phyloP scores from a whole-genome alignment of 148 eudicot species.

The Cornus kousa region DNA sequence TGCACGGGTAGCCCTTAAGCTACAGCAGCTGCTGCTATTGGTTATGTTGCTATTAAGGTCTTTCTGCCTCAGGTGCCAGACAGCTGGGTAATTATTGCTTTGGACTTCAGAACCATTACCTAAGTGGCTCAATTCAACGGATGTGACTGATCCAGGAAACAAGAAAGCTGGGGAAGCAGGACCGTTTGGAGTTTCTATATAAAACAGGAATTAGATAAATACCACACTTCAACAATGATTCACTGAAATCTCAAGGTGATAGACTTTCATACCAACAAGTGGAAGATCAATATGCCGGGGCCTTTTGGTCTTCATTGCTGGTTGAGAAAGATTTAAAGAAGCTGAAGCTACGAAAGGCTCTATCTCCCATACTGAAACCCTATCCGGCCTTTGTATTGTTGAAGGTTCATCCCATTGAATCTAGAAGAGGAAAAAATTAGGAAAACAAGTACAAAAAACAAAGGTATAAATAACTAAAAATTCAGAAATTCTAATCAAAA shows the following conservation, averaged over 20 bases:
- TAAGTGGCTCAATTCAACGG: slow-evolving; percentile 29
- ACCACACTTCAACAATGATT: background rate
- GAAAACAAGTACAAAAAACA: slow-evolving; percentile 16
- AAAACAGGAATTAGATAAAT: slow-evolving; percentile 5
- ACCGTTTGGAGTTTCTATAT: slow-evolving; percentile 34
- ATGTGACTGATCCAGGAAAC: slow-evolving; percentile 41
- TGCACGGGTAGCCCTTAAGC: slow-evolving; percentile 24
- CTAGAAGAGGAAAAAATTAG: slow-evolving; percentile 31
- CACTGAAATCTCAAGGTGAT: background rate
- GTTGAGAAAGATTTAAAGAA: slow-evolving; percentile 39
- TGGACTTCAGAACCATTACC: slow-evolving; percentile 19
- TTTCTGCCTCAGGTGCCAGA: slow-evolving; percentile 24
- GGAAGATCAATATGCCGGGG: slow-evolving; percentile 56
- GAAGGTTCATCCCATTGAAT: slow-evolving; percentile 94
- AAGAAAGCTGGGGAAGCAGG: slow-evolving; percentile 42
- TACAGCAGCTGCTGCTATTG: slow-evolving; percentile 17
- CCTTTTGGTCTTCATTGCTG: slow-evolving; percentile 62
- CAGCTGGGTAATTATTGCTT: slow-evolving; percentile 21
- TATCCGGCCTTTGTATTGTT: slow-evolving; percentile 60
- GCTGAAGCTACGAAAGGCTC: slow-evolving; percentile 65
- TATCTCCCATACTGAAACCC: slow-evolving; percentile 92
- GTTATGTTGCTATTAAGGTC: background rate
- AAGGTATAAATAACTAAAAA: background rate
- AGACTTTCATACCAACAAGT: slow-evolving; percentile 40
- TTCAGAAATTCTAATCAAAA: background rate